Evolutionary conservation across 331 rosid genomes (phyloP).

Genomic region (Erythrophleum ivorense): DNA sequence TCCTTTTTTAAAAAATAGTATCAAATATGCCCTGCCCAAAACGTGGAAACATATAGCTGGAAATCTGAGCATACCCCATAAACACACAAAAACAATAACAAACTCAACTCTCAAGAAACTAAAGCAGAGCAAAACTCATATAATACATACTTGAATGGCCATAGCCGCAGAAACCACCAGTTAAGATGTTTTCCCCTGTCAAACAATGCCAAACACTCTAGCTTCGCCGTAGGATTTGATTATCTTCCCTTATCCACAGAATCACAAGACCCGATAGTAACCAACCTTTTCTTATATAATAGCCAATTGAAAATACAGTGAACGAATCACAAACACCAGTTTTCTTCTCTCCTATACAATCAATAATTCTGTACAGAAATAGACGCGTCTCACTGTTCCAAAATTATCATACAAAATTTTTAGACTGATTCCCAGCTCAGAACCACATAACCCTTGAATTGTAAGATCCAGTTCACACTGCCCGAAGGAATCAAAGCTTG

Average conservation of each 20-base stretch:
- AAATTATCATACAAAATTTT: background rate
- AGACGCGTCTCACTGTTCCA: background rate
- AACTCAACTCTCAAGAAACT: background rate
- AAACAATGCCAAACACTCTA: slow-evolving; percentile 28
- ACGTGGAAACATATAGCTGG: background rate
- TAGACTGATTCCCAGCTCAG: slow-evolving; percentile 7
- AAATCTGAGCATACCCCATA: slow-evolving; percentile 7
- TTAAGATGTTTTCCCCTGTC: slow-evolving; percentile 22
- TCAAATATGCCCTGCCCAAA: slow-evolving; percentile 22
- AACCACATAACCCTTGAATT: slow-evolving; percentile 16
- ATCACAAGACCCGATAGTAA: slow-evolving; percentile 19
- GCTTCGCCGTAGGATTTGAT: background rate
- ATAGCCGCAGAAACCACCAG: slow-evolving; percentile 46
- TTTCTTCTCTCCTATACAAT: slow-evolving; percentile 21
- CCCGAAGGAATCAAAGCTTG: slow-evolving; percentile 8
- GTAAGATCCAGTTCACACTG: slow-evolving; percentile 25
- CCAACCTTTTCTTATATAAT: slow-evolving; percentile 13
- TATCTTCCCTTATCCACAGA: background rate
- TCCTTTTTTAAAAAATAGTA: background rate
- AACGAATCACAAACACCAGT: slow-evolving; percentile 10
- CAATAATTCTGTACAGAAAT: background rate
- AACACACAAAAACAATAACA: slow-evolving; percentile 14
- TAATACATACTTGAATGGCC: slow-evolving; percentile 56
- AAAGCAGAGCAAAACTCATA: slow-evolving; percentile 24
- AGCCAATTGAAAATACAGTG: background rate